These are phyloP conservation scores for Rhizomucor pusillus DNA, from an alignment of 371 early-diverging fungal species.

Conservation along the genomic window DNA sequence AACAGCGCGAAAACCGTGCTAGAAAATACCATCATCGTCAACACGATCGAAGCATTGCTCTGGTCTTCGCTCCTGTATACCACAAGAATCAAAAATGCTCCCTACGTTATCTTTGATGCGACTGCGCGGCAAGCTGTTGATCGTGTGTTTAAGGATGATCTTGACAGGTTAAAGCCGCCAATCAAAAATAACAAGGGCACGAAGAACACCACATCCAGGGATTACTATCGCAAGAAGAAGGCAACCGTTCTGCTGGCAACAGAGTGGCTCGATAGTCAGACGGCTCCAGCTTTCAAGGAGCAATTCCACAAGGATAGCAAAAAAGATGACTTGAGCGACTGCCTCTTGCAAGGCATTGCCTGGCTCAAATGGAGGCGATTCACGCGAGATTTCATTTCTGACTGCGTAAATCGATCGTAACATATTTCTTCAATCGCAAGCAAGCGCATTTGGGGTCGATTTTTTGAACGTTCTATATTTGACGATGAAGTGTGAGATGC, in stretches of 20 bases:
- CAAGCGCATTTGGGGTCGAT: too few relatives aligned
- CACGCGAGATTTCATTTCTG: slow-evolving; percentile 4
- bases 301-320: slow-evolving; percentile 55
- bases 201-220: too few relatives aligned
- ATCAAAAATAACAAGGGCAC: not conserved
- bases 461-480: too few relatives aligned
- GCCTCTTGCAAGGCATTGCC: slow-evolving; percentile 65
- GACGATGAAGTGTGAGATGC: too few relatives aligned
- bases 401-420: too few relatives aligned
- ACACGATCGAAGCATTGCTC: slow-evolving; percentile 54
- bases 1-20: slow-evolving; percentile 32
- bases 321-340: slow-evolving; percentile 75
- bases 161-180: too few relatives aligned
- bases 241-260: too few relatives aligned
- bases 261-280: too few relatives aligned
- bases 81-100: not conserved
- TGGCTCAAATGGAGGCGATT: slow-evolving; percentile 60
- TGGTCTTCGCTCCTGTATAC: slow-evolving; percentile 34
- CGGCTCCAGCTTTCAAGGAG: slow-evolving; percentile 12
- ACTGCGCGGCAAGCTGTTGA: slow-evolving; percentile 22
- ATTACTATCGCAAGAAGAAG: slow-evolving; percentile 22
- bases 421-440: too few relatives aligned
- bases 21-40: slow-evolving; percentile 48
- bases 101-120: slow-evolving; percentile 10
- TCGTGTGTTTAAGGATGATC: slow-evolving; percentile 2